Percentiles rank a stretch among this genome's conserved stretches.
phyloP scores from a whole-genome alignment of 192 early-diverging fungal genomes.

The Cetraspora pellucida region DNA sequence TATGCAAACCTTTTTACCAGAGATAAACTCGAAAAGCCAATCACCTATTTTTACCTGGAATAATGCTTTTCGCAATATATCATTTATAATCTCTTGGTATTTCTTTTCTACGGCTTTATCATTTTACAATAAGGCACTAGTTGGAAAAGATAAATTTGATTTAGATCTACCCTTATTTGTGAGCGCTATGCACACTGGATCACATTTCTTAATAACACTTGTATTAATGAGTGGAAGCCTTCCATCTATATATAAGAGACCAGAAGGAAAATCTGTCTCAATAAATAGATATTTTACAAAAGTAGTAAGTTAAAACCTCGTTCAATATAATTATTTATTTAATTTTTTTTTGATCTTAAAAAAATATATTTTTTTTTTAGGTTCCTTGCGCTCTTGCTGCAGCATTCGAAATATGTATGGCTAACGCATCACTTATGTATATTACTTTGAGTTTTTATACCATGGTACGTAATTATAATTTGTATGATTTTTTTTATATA shows the following conservation, averaged over 20 bases:
- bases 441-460: slow-evolving; percentile 89
- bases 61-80: slow-evolving; percentile 37
- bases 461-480: slow-evolving; percentile 46
- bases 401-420: slow-evolving; percentile 80
- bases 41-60: neutral
- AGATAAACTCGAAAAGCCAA: neutral
- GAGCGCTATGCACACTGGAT: slow-evolving; percentile 71
- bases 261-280: slow-evolving; percentile 41
- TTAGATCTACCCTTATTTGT: slow-evolving; percentile 79
- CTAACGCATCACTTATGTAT: slow-evolving; percentile 75
- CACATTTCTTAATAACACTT: slow-evolving; percentile 70
- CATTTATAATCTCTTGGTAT: slow-evolving; percentile 70
- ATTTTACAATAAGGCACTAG: slow-evolving; percentile 86
- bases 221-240: slow-evolving; percentile 53
- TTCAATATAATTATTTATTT: neutral
- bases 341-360: slow-evolving; percentile 10
- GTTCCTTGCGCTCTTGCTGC: slow-evolving; percentile 76
- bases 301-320: slow-evolving; percentile 43
- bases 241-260: slow-evolving; percentile 37
- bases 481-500: neutral
- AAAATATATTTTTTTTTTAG: slow-evolving; percentile 29
- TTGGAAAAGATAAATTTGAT: slow-evolving; percentile 72
- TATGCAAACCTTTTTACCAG: slow-evolving; percentile 28
- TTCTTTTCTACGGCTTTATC: slow-evolving; percentile 72
- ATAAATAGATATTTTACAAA: slow-evolving; percentile 45